Evolutionary conservation across 2,329 filamentous ascomycete genomes (phyloP), one percentile per base, ranked within the genome.

Genomic region (Aspergillus calidoustus): DNA sequence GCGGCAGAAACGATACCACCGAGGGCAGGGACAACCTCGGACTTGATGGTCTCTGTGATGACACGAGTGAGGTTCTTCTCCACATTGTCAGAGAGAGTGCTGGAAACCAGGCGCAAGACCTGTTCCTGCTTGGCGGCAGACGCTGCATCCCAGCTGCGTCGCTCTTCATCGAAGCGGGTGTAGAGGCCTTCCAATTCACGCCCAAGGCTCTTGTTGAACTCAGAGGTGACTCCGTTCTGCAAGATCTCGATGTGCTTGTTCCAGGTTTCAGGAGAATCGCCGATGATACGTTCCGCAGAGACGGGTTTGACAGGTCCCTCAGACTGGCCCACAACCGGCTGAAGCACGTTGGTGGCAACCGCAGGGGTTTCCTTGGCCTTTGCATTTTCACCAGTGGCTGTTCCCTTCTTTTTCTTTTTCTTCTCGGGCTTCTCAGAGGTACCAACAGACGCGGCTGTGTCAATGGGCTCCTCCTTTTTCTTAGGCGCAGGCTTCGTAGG

Each of bases 21-120:
- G 60, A 98, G 81, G 34, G 88, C 83, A 11, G 95, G 94, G 56
- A 97, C 82, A 49, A 97, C 87, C 15, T 88, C 84, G 59, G 88
- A 84, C 64, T 91, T 86, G 66, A 97, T 91, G 74, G 91, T 90
- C 52, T 88, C 84, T 51, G 87, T 86, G 54, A 97, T 89, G 68
- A 96, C 91, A 63, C 87, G 88, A 63, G 88, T 84, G 43, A 97
- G 84, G 23, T 91, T 91, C 70, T 90, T 89, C 76, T 92, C 89
- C 25, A 91, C 86, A 60, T 91, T 91, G 63, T 89, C 87, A 11
- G 86, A 87, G 49, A 92, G 77, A 3, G 89, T 91, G 64, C 82
- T 86, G 1, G 89, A 91, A 4, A 91, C 86, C 57, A 91, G 77
- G 30, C 87, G 86, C 48, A 92, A 82, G 22, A 91, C 82, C 46